phyloP scores from a whole-genome alignment of 768 basidiomycete species.

The Russula lepida region DNA sequence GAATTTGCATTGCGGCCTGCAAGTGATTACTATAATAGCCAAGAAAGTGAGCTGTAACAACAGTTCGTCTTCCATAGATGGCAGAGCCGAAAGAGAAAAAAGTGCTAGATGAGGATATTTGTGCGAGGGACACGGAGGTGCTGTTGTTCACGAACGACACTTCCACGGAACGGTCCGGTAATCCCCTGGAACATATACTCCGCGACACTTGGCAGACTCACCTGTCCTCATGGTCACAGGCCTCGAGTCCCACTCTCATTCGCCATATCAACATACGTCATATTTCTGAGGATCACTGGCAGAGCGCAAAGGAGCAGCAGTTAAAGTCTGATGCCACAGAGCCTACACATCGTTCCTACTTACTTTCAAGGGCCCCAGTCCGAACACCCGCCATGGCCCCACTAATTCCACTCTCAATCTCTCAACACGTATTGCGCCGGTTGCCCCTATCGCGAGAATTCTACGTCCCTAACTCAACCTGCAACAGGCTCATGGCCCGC shows the following conservation, averaged over 20 bases:
- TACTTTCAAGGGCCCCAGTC: not conserved
- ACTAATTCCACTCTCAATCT: not conserved
- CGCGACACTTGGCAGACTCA: not conserved
- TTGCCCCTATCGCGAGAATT: not conserved
- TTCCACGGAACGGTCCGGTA: not conserved
- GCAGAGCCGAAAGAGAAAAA: too few relatives aligned
- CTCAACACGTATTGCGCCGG: not conserved
- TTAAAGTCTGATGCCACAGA: not conserved
- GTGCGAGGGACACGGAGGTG: constrained; percentile 8
- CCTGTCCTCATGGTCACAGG: not conserved
- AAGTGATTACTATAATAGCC: too few relatives aligned
- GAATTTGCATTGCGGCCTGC: not conserved
- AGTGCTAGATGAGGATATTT: not conserved
- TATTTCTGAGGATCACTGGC: too few relatives aligned
- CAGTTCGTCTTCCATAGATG: too few relatives aligned
- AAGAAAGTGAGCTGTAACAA: not conserved
- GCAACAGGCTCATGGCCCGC: constrained; percentile 1
- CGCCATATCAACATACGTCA: too few relatives aligned
- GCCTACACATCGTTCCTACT: not conserved
- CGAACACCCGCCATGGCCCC: not conserved
- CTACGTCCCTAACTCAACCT: not conserved
- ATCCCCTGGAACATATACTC: not conserved
- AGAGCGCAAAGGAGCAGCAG: too few relatives aligned
- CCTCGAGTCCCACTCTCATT: too few relatives aligned
- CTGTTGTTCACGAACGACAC: not conserved